A percentile compares a stretch with the other conserved stretches of the same genome.
These are phyloP conservation scores for Punica granatum DNA, from an alignment of 345 rosid genomes.

Conservation along the genomic window DNA sequence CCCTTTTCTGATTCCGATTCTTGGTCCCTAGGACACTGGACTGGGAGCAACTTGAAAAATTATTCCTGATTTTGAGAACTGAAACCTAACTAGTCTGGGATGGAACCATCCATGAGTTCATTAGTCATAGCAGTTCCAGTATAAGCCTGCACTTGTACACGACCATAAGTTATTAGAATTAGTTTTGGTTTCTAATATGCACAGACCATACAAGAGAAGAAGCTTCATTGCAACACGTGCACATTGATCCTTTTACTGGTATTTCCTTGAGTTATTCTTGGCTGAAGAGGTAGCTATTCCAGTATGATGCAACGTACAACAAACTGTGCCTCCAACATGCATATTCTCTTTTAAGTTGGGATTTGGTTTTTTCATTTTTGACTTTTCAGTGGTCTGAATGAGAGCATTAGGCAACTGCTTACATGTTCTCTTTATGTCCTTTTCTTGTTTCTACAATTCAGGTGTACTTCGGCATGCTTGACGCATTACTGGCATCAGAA, in stretches of 20 bases:
- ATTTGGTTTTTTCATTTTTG: neutral
- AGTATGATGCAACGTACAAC: neutral
- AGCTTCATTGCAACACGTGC: neutral
- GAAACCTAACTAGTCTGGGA: neutral
- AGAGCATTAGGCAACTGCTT: neutral
- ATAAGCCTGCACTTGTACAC: too few relatives aligned
- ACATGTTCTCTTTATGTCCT: neutral
- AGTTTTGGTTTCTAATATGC: neutral
- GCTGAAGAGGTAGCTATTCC: neutral
- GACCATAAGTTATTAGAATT: neutral
- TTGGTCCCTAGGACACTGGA: neutral
- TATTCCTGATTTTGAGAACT: neutral
- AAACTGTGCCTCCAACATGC: neutral
- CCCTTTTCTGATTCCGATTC: neutral
- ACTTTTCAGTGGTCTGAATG: neutral
- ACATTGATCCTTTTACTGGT: neutral
- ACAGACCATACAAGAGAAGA: neutral
- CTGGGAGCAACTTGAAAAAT: neutral
- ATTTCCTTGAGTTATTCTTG: neutral
- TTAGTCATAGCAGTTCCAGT: too few relatives aligned
- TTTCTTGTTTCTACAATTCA: constrained; percentile 10
- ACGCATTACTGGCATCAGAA: constrained; percentile 76
- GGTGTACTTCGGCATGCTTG: constrained; percentile 97
- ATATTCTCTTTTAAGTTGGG: neutral
- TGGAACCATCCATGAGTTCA: neutral